Evolutionary conservation across 495 filamentous ascomycete species (phyloP), one percentile per base, ranked within the genome.

Genomic region (Durotheca rogersii): DNA sequence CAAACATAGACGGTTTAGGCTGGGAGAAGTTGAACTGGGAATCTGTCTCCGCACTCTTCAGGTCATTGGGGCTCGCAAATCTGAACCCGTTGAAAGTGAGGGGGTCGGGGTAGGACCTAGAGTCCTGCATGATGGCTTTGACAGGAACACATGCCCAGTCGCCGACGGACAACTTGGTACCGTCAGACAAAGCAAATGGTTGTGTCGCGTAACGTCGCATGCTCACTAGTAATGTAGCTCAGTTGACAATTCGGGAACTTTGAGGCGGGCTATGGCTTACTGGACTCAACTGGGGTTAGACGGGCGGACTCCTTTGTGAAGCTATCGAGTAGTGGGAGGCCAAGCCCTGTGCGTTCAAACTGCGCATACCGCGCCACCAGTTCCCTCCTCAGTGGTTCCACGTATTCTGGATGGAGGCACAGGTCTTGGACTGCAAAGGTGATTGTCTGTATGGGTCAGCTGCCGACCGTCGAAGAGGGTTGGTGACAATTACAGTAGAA

Each of bases 251-350:
- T 30, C 20, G 11, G 6, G 14, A 21, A 14, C 44, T 27, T 7
- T n/a, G 44, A 16, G 3, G 35, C 32, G 6, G n/a, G n/a, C n/a
- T n/a, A 6, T n/a, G 12, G 44, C 52, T 14, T 53, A 64, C 61
- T 31, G 0, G 53, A 58, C 40, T 70, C 67, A 7, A 60, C 57
- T 0, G 67, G 63, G 3, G 44, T 64, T 15, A 68, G 33, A 3
- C 67, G 58, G 0, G 66, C 53, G 4, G 66, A 71, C 35, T 71
- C 68, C 27, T 68, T 69, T 9, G 69, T 57, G 46, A 71, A 71
- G 45, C 66, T 68, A 42, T 71, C 68, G 0, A 71, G 44, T 0
- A 71, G 55, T 0, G 64, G 60, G 1, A 60, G 57, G 2, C 37
- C 45, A 0, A 38, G 12, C 5, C 32, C 38, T 11, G 34, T 51